These are phyloP conservation scores for Discostella stelligera DNA, from an alignment of 352 stramenopile species.

Conservation along the genomic window DNA sequence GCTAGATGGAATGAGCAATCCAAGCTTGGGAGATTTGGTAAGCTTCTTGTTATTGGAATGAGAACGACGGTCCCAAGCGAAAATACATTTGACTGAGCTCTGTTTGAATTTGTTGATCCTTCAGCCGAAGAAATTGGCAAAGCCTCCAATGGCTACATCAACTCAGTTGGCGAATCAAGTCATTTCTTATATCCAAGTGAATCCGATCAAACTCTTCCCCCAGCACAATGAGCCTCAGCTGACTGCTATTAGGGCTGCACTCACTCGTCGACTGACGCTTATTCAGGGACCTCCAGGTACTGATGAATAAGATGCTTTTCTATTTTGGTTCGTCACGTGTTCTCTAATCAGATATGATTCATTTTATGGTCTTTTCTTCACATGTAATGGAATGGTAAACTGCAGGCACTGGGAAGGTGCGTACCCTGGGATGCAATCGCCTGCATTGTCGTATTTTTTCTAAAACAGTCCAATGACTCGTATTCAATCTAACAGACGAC, in stretches of 20 bases:
- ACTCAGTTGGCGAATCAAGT: conserved; percentile 56
- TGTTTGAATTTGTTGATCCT: background rate
- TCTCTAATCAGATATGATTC: too few relatives aligned
- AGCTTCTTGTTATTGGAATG: conserved; percentile 3
- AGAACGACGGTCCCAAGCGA: background rate
- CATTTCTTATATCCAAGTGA: conserved; percentile 59
- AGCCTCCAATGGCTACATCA: conserved; percentile 63
- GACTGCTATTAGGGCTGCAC: conserved; percentile 63
- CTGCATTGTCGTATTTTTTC: background rate
- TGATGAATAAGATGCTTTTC: background rate
- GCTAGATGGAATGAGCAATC: conserved; percentile 43
- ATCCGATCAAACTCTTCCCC: conserved; percentile 60
- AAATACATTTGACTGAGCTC: background rate
- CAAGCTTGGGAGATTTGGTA: conserved; percentile 55
- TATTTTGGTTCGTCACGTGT: too few relatives aligned
- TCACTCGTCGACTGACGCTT: conserved; percentile 77
- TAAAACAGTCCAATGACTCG: background rate
- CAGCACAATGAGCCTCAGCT: conserved; percentile 72
- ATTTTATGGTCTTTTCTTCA: background rate
- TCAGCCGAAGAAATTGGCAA: conserved; percentile 56
- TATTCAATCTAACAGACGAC: conserved; percentile 60
- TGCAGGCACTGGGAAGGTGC: conserved; percentile 2
- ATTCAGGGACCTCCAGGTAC: conserved; percentile 26
- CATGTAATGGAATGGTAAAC: background rate
- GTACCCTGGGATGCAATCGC: background rate